phyloP scores from a whole-genome alignment of 306 rosid species.

The Vigna nakashimae region DNA sequence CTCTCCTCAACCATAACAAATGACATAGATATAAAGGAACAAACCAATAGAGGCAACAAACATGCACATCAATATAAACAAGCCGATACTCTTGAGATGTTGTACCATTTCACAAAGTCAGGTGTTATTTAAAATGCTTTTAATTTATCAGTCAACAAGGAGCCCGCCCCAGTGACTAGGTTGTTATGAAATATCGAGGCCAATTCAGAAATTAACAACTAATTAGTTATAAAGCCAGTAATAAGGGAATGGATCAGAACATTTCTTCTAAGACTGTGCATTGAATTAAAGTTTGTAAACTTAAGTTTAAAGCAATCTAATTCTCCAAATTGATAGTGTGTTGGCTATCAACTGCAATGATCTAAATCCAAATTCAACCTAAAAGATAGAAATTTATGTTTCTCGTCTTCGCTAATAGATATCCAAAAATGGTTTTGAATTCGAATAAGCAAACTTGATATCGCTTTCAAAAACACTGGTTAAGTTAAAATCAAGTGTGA shows the following conservation, averaged over 20 bases:
- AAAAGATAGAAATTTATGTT: no score
- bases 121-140: background rate
- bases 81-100: background rate
- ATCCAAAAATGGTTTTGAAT: background rate
- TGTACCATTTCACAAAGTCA: background rate
- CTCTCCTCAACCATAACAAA: constrained; percentile 1
- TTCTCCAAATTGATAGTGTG: no score
- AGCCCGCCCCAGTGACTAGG: background rate
- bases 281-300: no score
- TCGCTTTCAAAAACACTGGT: no score
- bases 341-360: no score
- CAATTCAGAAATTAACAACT: no score
- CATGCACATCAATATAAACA: constrained; percentile 6
- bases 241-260: background rate
- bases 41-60: constrained; percentile 15
- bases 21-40: background rate
- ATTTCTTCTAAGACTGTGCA: background rate
- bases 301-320: no score
- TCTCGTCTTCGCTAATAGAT: background rate
- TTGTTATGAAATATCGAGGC: background rate
- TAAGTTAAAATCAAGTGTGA: background rate
- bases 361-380: no score
- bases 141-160: constrained; percentile 10
- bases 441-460: background rate
- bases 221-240: background rate